phyloP scores from a whole-genome alignment of 2,329 filamentous ascomycete genomes.

The Cladosporium sp. region DNA sequence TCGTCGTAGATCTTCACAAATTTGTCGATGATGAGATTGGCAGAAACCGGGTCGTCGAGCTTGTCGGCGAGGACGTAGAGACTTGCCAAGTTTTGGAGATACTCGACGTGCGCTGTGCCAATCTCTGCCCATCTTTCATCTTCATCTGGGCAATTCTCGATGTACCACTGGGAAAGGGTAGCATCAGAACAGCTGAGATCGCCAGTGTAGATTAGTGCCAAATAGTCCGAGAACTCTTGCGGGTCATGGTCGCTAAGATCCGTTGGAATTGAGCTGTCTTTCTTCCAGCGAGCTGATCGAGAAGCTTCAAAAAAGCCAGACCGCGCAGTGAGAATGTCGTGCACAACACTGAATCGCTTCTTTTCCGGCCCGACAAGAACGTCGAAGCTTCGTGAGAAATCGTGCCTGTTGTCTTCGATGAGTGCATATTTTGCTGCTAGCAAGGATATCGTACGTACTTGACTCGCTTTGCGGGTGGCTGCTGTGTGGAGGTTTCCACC shows the following conservation, averaged over 20 bases:
- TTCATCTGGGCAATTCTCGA: too few species aligned
- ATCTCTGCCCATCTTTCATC: conserved; percentile 5
- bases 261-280: not conserved
- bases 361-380: not conserved
- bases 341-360: not conserved
- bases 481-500: not conserved
- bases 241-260: not conserved
- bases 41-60: not conserved
- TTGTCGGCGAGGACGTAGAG: conserved; percentile 13
- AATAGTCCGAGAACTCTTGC: not conserved
- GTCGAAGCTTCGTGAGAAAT: not conserved
- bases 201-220: not conserved
- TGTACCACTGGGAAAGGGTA: too few species aligned
- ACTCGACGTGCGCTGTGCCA: too few species aligned
- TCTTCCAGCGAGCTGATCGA: not conserved
- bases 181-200: not conserved
- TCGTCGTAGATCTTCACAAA: not conserved
- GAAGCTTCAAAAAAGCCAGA: not conserved
- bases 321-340: not conserved
- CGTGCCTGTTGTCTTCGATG: not conserved
- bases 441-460: not conserved
- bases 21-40: conserved; percentile 5
- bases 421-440: not conserved
- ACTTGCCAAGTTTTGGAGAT: not conserved
- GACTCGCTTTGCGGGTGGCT: not conserved